Conservation (phyloP, 129 eudicot species). For the Deinandra increscens region DNA sequence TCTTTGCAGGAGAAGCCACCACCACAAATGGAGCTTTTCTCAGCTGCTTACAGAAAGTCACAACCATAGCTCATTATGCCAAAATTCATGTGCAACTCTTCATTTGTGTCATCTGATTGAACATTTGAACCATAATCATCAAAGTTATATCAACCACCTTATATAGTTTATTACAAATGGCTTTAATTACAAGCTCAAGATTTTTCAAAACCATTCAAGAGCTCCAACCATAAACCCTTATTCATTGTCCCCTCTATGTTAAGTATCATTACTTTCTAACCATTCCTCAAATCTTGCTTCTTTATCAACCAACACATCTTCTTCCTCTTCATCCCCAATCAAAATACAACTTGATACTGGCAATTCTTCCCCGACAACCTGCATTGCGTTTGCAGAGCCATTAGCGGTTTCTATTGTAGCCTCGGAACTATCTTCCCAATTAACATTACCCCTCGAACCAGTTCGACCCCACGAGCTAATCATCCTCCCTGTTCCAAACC, state of each 20-base stretch:
- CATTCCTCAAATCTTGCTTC: constrained; percentile 82
- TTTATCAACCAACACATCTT: constrained; percentile 33
- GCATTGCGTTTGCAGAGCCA: constrained; percentile 18
- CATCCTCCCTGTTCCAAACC: constrained; percentile 45
- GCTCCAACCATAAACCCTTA: constrained; percentile 15
- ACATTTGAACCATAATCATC: not conserved
- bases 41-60: constrained; percentile 92
- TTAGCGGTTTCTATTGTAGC: constrained; percentile 18
- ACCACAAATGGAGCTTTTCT: constrained; percentile 99
- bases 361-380: constrained; percentile 31
- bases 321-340: constrained; percentile 25
- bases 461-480: constrained; percentile 61
- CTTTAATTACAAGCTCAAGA: constrained; percentile 12
- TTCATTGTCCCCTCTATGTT: constrained; percentile 24
- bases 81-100: constrained; percentile 23
- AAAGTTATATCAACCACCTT: not conserved
- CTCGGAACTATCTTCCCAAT: too few relatives aligned
- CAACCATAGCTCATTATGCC: constrained; percentile 60
- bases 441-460: constrained; percentile 49
- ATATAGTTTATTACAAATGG: constrained; percentile 20
- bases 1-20: constrained; percentile 98
- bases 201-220: constrained; percentile 4
- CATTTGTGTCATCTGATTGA: not conserved
- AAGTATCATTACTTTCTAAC: constrained; percentile 41
- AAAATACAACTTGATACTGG: constrained; percentile 41